Base-by-base conservation (phyloP, 192 early-diverging fungal genomes). In the Funneliformis geosporum region DNA sequence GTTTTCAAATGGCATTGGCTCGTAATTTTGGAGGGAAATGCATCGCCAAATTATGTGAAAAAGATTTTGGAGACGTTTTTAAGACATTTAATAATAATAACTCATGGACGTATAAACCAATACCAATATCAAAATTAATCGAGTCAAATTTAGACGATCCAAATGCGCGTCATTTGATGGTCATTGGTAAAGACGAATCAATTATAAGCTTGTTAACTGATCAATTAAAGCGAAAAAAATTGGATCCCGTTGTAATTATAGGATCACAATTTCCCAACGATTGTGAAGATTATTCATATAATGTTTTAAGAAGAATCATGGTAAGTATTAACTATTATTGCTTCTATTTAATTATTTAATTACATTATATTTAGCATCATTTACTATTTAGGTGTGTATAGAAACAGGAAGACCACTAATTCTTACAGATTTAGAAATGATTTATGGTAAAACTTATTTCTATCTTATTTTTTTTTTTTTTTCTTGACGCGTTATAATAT, bases 231-330 rank as follows among this genome's bases (percentile, higher is more conserved):
- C 12, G 18, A 42, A 46, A 8, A 6, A 14, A 11, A 3, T 28
- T 73, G 8, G 71, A 79, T 7, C 78, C 78, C 1, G 23, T 79
- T 16, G 66, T 79, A 7, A 69, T 79, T 40, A 43, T 50, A 28
- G 78, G 78, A 33, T 71, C 66, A 18, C 68, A 78, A 23, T 60
- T 79, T 47, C 78, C 78, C 8, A 68, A 79, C 25, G 78, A 79
- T 73, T 25, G 40, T 12, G 50, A 72, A 16, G 78, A 79, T 18
- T 79, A 79, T 71, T 46, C 43, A 4, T 73, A 59, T n/a, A 42
- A 43, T 59, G 44, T 79, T 46, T 71, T 79, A 38, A 79, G 50
- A 55, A 79, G 28, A 46, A 50, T 79, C n/a, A 74, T 60, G 25
- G 72, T 74, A 74, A 21, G 25, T 74, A 27, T 50, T 38, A 28